Evolutionary conservation across 2,329 filamentous ascomycete genomes (phyloP).

Genomic region (Talaromyces verruculosus): DNA sequence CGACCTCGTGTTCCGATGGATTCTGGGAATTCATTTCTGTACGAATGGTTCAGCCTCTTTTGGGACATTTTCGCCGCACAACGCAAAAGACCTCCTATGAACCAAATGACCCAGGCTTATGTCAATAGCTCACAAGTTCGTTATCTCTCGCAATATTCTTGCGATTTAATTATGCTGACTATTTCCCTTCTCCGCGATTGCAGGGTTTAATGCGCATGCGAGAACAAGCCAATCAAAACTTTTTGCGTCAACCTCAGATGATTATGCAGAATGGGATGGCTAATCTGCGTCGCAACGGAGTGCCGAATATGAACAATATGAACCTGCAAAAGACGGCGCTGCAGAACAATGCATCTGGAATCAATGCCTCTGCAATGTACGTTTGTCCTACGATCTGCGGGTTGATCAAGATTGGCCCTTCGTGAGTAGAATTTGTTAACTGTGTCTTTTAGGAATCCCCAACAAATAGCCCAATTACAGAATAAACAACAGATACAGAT

Average conservation of each 20-base stretch:
- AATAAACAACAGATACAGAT: conserved; percentile 62
- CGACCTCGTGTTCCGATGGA: conserved; percentile 58
- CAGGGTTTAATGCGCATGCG: conserved; percentile 66
- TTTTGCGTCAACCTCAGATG: conserved; percentile 68
- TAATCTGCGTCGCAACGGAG: conserved; percentile 58
- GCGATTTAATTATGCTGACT: conserved; percentile 1
- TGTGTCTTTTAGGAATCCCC: conserved; percentile 52
- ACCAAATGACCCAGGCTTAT: conserved; percentile 52
- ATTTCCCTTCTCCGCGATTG: conserved; percentile 30
- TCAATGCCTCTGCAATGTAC: conserved; percentile 51
- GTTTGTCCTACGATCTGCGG: conserved; percentile 22
- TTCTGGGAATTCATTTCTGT: conserved; percentile 78
- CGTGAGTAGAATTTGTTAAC: conserved; percentile 7
- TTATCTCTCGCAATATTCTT: conserved; percentile 38
- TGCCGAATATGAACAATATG: conserved; percentile 33
- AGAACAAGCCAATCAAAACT: conserved; percentile 73
- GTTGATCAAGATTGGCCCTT: background rate
- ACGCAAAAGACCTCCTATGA: conserved; percentile 63
- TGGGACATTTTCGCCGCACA: conserved; percentile 93
- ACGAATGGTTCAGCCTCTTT: conserved; percentile 96
- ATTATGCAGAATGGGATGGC: conserved; percentile 57
- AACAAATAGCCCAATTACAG: conserved; percentile 67
- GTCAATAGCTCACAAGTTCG: conserved; percentile 53
- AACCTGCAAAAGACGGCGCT: conserved; percentile 70
- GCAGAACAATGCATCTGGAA: conserved; percentile 61